phyloP scores from a whole-genome alignment of 2,329 filamentous ascomycete genomes.

The Trichoderma cornu-damae region DNA sequence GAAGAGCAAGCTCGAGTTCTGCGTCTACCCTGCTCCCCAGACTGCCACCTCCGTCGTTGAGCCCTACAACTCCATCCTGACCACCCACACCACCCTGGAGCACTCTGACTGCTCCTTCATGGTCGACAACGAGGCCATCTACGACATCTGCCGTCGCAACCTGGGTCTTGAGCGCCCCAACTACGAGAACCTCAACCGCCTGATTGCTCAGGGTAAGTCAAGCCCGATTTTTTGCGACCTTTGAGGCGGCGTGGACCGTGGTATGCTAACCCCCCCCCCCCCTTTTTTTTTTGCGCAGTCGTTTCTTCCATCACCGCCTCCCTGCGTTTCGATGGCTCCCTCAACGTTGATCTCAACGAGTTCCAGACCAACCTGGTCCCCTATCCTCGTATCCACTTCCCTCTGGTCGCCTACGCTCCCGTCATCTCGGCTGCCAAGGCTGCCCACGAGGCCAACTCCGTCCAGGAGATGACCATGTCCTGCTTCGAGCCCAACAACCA shows the following conservation, averaged over 20 bases:
- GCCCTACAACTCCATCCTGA: slow-evolving; percentile 99
- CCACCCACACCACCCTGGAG: slow-evolving; percentile 97
- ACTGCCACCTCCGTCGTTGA: slow-evolving; percentile 96
- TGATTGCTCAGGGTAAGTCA: slow-evolving; percentile 83
- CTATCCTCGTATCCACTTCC: slow-evolving; percentile 99
- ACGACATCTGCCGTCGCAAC: slow-evolving; percentile 98
- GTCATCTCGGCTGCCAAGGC: slow-evolving; percentile 94
- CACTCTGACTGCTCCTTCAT: slow-evolving; percentile 99
- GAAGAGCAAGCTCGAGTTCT: slow-evolving; percentile 99
- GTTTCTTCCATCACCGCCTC: slow-evolving; percentile 98
- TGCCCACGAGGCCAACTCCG: slow-evolving; percentile 95
- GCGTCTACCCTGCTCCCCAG: slow-evolving; percentile 96
- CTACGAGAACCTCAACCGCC: slow-evolving; percentile 97
- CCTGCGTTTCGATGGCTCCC: slow-evolving; percentile 95
- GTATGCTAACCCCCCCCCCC: no score
- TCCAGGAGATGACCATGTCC: slow-evolving; percentile 96
- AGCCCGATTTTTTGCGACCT: no score
- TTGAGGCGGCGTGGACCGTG: background rate
- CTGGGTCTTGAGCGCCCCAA: slow-evolving; percentile 94
- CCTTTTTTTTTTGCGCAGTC: slow-evolving; percentile 54
- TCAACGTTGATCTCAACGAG: slow-evolving; percentile 99
- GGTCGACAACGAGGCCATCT: slow-evolving; percentile 99
- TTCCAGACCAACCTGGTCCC: slow-evolving; percentile 99
- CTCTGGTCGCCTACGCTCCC: slow-evolving; percentile 91
- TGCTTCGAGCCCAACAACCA: slow-evolving; percentile 99